Percentiles rank a stretch among this genome's conserved stretches.
Conservation (phyloP, 805 yeast species). For the Saccharomyces jurei region DNA sequence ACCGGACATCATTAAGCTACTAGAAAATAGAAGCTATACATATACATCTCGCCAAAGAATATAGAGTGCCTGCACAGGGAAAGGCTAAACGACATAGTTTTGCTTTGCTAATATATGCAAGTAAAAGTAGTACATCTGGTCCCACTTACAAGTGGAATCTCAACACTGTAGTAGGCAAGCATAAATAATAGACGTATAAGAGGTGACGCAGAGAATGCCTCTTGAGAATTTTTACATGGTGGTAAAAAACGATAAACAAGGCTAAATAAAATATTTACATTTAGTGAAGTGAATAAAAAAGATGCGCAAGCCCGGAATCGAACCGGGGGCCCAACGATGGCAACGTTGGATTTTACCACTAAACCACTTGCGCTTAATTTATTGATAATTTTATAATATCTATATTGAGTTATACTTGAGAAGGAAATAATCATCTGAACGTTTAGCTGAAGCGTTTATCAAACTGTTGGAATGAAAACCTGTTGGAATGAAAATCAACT, state of each 20-base stretch:
- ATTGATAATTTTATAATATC: too few relatives aligned
- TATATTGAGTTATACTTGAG: too few relatives aligned
- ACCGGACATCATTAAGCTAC: not conserved
- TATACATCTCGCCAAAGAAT: not conserved
- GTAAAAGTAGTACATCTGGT: not conserved
- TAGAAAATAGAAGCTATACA: not conserved
- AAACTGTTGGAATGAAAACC: too few relatives aligned
- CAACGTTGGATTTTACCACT: constrained; percentile 32
- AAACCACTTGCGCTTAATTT: constrained; percentile 25
- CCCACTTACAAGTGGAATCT: not conserved
- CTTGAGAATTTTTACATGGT: not conserved
- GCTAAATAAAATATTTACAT: constrained; percentile 36
- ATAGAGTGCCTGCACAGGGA: not conserved
- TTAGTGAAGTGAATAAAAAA: constrained; percentile 8
- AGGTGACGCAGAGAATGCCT: not conserved
- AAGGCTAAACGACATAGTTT: not conserved
- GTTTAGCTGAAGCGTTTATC: too few relatives aligned
- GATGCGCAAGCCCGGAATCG: constrained; percentile 66
- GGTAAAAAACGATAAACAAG: not conserved
- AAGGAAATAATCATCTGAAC: too few relatives aligned
- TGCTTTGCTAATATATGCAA: not conserved
- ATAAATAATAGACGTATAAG: not conserved
- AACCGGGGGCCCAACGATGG: constrained; percentile 77
- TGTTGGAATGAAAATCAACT: too few relatives aligned
- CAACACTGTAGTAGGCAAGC: not conserved